Base-by-base conservation (phyloP, 768 basidiomycete species). In the Boletus sp. region DNA sequence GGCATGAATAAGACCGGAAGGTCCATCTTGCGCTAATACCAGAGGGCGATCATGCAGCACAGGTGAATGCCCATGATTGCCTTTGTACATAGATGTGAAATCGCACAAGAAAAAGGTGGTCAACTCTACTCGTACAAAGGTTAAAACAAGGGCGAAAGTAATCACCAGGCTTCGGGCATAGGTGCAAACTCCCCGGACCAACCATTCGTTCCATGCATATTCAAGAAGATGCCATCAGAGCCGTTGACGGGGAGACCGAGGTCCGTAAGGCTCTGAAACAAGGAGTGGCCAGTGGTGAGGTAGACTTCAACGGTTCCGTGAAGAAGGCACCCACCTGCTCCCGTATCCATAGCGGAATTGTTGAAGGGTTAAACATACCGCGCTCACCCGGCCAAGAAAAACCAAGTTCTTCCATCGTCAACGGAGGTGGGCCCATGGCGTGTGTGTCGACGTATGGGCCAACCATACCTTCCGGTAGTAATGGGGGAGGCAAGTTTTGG, bases 161-260 rank as follows among this genome's bases (percentile, higher is more conserved):
- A 64, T 88, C 75, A 92, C 89, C 91, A 91, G 41, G 91, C 90
- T 73, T 91, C 90, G 15, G 90, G 89, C 83, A 87, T 86, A 42
- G 85, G 78, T 8, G 82, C 77, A 66, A 89, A 87, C 66, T 90
- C 89, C 49, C 84, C 83, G 18, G 80, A 81, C 90, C 90, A 92
- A 15, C 90, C 89, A 57, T 84, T 87, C 40, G 81, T 69, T 50
- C 83, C 84, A 44, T 79, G 79, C 75, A 89, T 80, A 62, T 88
- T 85, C 60, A 95, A 72, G 75, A 98, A 95, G 51, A 96, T 88
- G 12, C 89, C 91, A 64, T 98, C 94, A 4, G 88, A 90, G 44
- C 94, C 94, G 63, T 94, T 94, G 37, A 85, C 78, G n/a, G 94
- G 94, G 52, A 97, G 76, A 15, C 94, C 92, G 14, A 98, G 84